A percentile compares a stretch with the other conserved stretches of the same genome.
Evolutionary conservation across 495 filamentous ascomycete species (phyloP).

Genomic region (Daldinia bambusicola): DNA sequence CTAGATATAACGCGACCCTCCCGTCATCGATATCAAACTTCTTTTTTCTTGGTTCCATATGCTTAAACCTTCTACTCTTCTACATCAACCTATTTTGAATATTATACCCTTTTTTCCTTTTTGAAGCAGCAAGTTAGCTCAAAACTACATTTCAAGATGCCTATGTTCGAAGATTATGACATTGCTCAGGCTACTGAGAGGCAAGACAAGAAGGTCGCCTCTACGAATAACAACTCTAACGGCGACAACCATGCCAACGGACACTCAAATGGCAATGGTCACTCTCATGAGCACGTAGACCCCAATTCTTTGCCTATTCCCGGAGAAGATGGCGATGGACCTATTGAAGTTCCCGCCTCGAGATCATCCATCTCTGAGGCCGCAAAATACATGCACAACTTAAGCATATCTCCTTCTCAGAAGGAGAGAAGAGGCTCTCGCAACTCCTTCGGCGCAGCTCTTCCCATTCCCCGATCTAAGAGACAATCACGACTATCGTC

Average conservation of each 20-base stretch:
- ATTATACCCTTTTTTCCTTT: conserved; percentile 9
- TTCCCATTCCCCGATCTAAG: conserved; percentile 80
- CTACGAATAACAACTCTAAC: conserved; percentile 29
- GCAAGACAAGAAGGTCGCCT: conserved; percentile 44
- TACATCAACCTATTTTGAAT: conserved; percentile 1
- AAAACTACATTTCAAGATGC: conserved; percentile 60
- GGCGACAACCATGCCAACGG: neutral
- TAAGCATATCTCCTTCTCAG: conserved; percentile 73
- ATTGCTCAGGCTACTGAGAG: conserved; percentile 55
- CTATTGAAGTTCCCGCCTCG: conserved; percentile 77
- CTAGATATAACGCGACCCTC: conserved; percentile 40
- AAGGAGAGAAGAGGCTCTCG: conserved; percentile 74
- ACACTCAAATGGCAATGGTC: neutral
- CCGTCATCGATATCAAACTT: conserved; percentile 27
- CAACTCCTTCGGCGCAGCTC: conserved; percentile 81
- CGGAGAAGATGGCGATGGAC: conserved; percentile 57
- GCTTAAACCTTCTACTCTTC: conserved; percentile 5
- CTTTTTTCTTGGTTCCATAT: conserved; percentile 29
- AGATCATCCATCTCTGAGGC: conserved; percentile 76
- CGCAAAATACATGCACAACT: conserved; percentile 75
- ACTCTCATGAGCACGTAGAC: conserved; percentile 23
- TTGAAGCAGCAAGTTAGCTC: conserved; percentile 3
- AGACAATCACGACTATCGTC: conserved; percentile 73
- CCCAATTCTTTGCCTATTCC: conserved; percentile 58
- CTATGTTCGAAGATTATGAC: conserved; percentile 70